Percentiles rank a stretch among this genome's conserved stretches.
These are phyloP conservation scores for Posidonia oceanica DNA, from an alignment of 116 monocot species.

Conservation along the genomic window DNA sequence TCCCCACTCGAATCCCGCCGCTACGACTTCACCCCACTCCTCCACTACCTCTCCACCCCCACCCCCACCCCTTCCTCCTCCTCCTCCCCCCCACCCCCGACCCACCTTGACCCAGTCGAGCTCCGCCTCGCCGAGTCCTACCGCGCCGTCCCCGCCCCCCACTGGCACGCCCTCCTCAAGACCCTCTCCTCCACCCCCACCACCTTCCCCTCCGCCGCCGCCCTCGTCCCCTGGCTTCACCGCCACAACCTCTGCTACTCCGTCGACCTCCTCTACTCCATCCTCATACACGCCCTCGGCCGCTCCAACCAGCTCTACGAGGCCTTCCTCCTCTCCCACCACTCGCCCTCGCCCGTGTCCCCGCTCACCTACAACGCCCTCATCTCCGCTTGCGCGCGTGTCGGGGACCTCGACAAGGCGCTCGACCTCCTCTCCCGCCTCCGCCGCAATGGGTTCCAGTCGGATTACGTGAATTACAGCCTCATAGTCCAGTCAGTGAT, in stretches of 20 bases:
- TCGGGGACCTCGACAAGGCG: constrained; percentile 37
- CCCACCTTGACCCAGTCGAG: constrained; percentile 32
- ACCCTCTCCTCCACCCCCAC: constrained; percentile 46
- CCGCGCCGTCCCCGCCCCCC: constrained; percentile 60
- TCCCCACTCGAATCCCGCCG: constrained; percentile 16
- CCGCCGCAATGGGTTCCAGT: constrained; percentile 37
- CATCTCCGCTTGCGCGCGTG: constrained; percentile 45
- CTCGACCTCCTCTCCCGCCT: constrained; percentile 43
- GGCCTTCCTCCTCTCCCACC: constrained; percentile 31
- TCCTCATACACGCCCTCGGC: constrained; percentile 75
- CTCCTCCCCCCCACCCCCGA: constrained; percentile 10
- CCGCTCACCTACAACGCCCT: constrained; percentile 64
- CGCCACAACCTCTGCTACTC: constrained; percentile 81
- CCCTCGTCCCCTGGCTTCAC: constrained; percentile 73
- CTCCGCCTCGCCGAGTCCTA: constrained; percentile 55
- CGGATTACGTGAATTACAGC: constrained; percentile 56
- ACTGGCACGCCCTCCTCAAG: constrained; percentile 81
- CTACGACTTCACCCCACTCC: constrained; percentile 49
- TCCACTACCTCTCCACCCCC: constrained; percentile 19
- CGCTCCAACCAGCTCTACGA: constrained; percentile 30
- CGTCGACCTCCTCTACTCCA: constrained; percentile 72
- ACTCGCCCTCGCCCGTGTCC: constrained; percentile 28
- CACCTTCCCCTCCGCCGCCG: constrained; percentile 51
- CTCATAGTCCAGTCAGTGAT: constrained; percentile 46
- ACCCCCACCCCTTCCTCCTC: not conserved